Evolutionary conservation across 768 basidiomycete genomes (phyloP).

Genomic region (Mycena capillaripes): DNA sequence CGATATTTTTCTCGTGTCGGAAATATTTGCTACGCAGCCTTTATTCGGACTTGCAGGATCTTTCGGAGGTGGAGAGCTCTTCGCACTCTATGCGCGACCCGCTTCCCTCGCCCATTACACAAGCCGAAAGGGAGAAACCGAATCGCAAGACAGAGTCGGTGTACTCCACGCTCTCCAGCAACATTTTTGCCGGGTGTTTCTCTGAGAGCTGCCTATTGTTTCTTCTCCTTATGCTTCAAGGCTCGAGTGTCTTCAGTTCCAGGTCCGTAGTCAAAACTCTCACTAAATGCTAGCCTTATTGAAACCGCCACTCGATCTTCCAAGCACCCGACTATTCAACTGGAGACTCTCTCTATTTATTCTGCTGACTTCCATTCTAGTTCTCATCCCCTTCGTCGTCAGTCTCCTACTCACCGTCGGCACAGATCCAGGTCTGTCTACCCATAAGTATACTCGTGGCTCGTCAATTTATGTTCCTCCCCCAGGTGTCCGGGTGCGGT

Average conservation of each 20-base stretch:
- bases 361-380: conserved; percentile 72
- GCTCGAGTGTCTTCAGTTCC: conserved; percentile 64
- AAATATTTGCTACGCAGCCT: conserved; percentile 70
- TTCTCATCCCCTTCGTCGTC: conserved; percentile 75
- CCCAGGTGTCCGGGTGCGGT: conserved; percentile 41
- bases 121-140: conserved; percentile 30
- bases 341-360: conserved; percentile 78
- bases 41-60: conserved; percentile 69
- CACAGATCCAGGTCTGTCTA: conserved; percentile 44
- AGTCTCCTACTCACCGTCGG: conserved; percentile 69
- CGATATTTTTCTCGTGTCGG: conserved; percentile 70
- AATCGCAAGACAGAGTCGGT: conserved; percentile 43
- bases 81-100: conserved; percentile 36
- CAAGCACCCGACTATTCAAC: conserved; percentile 73
- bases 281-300: background rate
- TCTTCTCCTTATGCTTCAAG: conserved; percentile 80
- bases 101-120: conserved; percentile 41
- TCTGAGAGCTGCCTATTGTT: conserved; percentile 84
- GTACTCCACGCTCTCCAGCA: conserved; percentile 71
- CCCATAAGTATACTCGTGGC: background rate
- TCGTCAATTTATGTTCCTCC: background rate
- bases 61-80: conserved; percentile 48
- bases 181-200: conserved; percentile 78
- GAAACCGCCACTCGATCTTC: background rate
- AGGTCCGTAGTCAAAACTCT: conserved; percentile 56